Evolutionary conservation across 192 early-diverging fungal genomes (phyloP).

Genomic region (Cetraspora pellucida): DNA sequence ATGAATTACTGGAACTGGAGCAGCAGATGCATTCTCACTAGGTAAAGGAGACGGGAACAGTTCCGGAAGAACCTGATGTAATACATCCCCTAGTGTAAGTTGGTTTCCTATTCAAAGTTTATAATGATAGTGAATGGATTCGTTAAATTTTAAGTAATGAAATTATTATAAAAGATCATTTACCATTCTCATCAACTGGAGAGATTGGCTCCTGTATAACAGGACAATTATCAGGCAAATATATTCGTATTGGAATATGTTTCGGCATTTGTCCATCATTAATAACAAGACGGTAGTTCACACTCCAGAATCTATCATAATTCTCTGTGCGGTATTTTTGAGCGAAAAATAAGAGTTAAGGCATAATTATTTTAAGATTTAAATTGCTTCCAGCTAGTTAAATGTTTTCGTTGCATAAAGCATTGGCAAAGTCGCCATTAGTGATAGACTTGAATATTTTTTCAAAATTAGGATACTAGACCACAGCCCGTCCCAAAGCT

Average conservation of each 20-base stretch:
- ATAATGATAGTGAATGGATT: not conserved
- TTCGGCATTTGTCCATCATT: constrained; percentile 48
- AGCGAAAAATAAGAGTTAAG: constrained; percentile 17
- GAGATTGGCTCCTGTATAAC: constrained; percentile 64
- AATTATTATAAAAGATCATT: constrained; percentile 1
- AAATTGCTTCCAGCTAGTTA: not conserved
- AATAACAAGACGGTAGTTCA: constrained; percentile 60
- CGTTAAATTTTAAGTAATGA: not conserved
- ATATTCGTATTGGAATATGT: constrained; percentile 62
- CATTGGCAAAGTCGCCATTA: too few species aligned
- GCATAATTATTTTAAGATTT: not conserved
- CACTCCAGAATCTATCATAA: constrained; percentile 63
- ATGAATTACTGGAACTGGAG: constrained; percentile 69
- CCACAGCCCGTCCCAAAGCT: constrained; percentile 73
- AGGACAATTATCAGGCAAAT: constrained; percentile 58
- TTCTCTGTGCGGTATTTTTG: constrained; percentile 42
- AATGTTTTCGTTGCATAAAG: too few species aligned
- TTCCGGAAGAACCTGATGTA: constrained; percentile 53
- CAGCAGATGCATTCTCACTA: constrained; percentile 44
- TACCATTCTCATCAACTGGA: constrained; percentile 54
- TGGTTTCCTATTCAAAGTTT: constrained; percentile 36
- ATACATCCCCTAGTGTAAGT: constrained; percentile 48
- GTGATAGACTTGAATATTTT: not conserved
- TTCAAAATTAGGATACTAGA: constrained; percentile 48
- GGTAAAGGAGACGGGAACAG: constrained; percentile 43